phyloP scores from a whole-genome alignment of 257 asterid genomes.

The Cinchona pubescens region DNA sequence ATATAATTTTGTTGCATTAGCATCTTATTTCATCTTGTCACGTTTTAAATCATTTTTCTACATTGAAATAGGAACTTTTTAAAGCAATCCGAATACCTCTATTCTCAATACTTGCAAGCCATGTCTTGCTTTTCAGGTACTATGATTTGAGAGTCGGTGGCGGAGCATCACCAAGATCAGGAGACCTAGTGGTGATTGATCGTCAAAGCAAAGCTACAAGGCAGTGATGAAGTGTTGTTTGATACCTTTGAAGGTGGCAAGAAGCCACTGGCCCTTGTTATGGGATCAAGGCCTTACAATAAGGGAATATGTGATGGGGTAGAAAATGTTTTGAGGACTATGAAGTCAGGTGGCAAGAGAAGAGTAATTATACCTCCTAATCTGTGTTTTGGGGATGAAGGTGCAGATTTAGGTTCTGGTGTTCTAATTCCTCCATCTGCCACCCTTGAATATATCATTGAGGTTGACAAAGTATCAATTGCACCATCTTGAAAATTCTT shows the following conservation, averaged over 20 bases:
- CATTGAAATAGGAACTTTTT: neutral
- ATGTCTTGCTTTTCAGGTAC: constrained; percentile 39
- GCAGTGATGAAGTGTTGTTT: constrained; percentile 54
- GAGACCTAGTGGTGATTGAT: constrained; percentile 81
- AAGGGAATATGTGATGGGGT: constrained; percentile 85
- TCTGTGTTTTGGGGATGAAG: constrained; percentile 75
- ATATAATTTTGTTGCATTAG: too few relatives aligned
- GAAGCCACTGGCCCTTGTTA: constrained; percentile 66
- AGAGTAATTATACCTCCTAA: constrained; percentile 64
- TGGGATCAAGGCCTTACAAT: constrained; percentile 82
- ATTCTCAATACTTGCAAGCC: neutral
- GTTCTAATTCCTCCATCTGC: constrained; percentile 68
- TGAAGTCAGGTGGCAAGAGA: constrained; percentile 82
- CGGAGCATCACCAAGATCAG: constrained; percentile 54
- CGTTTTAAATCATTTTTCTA: too few relatives aligned
- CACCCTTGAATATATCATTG: constrained; percentile 66
- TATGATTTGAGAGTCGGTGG: constrained; percentile 70
- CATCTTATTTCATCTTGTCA: too few relatives aligned
- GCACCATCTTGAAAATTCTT: constrained; percentile 72
- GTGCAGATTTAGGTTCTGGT: constrained; percentile 80
- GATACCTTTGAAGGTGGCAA: constrained; percentile 54
- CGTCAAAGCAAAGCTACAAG: constrained; percentile 62
- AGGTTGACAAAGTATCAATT: constrained; percentile 74
- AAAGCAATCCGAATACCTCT: neutral
- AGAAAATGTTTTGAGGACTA: constrained; percentile 48